Percentiles rank a stretch among this genome's conserved stretches.
phyloP scores from a whole-genome alignment of 2,329 filamentous ascomycete genomes.

The Colletotrichum truncatum region DNA sequence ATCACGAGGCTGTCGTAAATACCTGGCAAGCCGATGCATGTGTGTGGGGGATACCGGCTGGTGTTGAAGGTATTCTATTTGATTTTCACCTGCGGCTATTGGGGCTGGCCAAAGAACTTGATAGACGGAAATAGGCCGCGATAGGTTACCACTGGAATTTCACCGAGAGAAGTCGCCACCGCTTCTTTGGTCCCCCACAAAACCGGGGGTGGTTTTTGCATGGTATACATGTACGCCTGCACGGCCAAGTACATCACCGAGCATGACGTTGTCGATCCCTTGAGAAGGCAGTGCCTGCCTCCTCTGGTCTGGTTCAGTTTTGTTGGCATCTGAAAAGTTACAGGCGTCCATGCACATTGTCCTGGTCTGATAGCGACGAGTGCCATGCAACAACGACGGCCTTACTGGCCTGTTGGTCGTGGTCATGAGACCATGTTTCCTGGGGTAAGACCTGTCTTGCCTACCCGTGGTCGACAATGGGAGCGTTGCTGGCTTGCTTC shows the following conservation, averaged over 20 bases:
- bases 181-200: slow-evolving; percentile 14
- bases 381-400: slow-evolving; percentile 15
- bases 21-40: neutral
- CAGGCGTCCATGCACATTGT: neutral
- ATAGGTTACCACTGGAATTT: neutral
- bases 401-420: slow-evolving; percentile 1
- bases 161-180: slow-evolving; percentile 14
- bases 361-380: slow-evolving; percentile 1
- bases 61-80: neutral
- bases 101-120: neutral
- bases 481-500: neutral
- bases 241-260: neutral
- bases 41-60: neutral
- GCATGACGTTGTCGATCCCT: slow-evolving; percentile 15
- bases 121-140: neutral
- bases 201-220: neutral
- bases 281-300: slow-evolving; percentile 2
- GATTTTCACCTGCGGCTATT: neutral
- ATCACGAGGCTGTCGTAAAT: slow-evolving; percentile 1
- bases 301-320: neutral
- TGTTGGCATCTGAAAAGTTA: neutral
- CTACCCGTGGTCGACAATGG: neutral
- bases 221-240: neutral
- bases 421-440: slow-evolving; percentile 23
- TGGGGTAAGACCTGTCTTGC: slow-evolving; percentile 11